Evolutionary conservation across 768 basidiomycete genomes (phyloP).

Genomic region (Panus rudis): DNA sequence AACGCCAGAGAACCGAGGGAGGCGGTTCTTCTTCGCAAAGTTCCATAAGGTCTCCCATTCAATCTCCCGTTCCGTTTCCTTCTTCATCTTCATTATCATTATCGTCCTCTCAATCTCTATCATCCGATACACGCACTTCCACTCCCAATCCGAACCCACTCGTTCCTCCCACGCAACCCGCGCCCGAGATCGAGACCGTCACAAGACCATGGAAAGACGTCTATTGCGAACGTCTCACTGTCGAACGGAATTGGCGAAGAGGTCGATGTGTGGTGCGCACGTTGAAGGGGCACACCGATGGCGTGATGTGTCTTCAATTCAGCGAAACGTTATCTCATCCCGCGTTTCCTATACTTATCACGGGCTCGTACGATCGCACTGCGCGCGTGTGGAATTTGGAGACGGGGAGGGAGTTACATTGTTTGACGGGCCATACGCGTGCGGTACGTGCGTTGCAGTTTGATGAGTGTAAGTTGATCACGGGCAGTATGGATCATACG

Average conservation of each 20-base stretch:
- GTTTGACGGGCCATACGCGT: conserved; percentile 83
- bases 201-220: conserved; percentile 98
- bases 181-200: conserved; percentile 26
- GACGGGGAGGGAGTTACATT: conserved; percentile 75
- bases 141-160: conserved; percentile 20
- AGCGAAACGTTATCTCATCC: conserved; percentile 78
- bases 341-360: conserved; percentile 89
- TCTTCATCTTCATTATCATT: conserved; percentile 15
- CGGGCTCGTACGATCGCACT: conserved; percentile 95
- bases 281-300: conserved; percentile 89
- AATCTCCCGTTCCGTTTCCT: conserved; percentile 6
- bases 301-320: conserved; percentile 96
- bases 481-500: conserved; percentile 93
- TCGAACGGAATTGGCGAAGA: conserved; percentile 96
- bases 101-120: conserved; percentile 4
- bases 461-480: conserved; percentile 91
- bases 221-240: conserved; percentile 92
- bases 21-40: background rate
- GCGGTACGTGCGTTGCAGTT: conserved; percentile 93
- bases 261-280: conserved; percentile 82
- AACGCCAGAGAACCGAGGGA: conserved; percentile 42
- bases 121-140: conserved; percentile 4
- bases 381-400: conserved; percentile 96
- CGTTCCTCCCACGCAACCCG: conserved; percentile 14
- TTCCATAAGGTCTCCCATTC: conserved; percentile 1